phyloP scores from a whole-genome alignment of 1,139 yeast species.

The Suhomyces panamericanus region DNA sequence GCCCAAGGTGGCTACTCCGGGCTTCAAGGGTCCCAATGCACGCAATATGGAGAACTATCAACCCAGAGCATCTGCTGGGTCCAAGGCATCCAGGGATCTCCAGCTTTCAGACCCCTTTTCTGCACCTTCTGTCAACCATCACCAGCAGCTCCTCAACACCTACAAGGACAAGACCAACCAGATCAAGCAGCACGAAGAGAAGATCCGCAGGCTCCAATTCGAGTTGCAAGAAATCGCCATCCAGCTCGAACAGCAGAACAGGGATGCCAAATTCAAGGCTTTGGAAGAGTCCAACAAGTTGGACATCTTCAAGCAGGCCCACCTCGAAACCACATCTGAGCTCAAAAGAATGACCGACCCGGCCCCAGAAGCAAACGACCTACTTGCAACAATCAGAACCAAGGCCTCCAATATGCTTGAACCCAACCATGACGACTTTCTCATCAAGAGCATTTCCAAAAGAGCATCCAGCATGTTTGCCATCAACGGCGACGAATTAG shows the following conservation, averaged over 20 bases:
- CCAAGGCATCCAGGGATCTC: not conserved
- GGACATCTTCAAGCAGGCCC: conserved; percentile 14
- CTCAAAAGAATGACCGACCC: conserved; percentile 5
- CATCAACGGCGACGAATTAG: conserved; percentile 8
- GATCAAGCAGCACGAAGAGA: conserved; percentile 26
- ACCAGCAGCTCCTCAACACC: conserved; percentile 14
- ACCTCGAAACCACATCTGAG: conserved; percentile 15
- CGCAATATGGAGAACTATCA: not conserved
- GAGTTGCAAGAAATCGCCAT: conserved; percentile 32
- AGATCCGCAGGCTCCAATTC: conserved; percentile 24
- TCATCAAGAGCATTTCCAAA: conserved; percentile 6
- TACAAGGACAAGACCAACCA: conserved; percentile 28
- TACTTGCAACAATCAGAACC: conserved; percentile 1
- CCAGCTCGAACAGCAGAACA: conserved; percentile 19
- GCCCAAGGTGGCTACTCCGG: not conserved
- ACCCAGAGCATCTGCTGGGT: not conserved
- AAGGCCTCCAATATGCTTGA: conserved; percentile 11
- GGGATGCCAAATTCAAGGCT: conserved; percentile 14
- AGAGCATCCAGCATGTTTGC: conserved; percentile 10
- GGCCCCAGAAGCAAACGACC: not conserved
- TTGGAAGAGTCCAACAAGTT: conserved; percentile 6
- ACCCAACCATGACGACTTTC: conserved; percentile 10
- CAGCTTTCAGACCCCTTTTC: conserved; percentile 6
- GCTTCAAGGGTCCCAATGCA: not conserved
- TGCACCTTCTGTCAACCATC: not conserved